Evolutionary conservation across 345 rosid genomes (phyloP).

Genomic region (Carallia pectinifolia): DNA sequence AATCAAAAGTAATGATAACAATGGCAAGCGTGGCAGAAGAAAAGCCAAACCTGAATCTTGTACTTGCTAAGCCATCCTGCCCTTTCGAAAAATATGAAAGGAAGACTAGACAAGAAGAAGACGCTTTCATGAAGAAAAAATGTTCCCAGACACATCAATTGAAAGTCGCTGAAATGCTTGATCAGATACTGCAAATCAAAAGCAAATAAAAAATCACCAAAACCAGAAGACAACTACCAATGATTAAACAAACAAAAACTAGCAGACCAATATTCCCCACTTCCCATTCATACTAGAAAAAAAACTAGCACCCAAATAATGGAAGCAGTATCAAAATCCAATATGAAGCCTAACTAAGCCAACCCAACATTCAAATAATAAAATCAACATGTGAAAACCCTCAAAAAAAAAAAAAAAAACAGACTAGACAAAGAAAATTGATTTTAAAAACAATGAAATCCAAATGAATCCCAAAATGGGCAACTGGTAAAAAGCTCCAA

Average conservation of each 20-base stretch:
- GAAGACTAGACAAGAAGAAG: conserved; percentile 90
- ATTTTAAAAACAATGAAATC: too few species aligned
- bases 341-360: too few species aligned
- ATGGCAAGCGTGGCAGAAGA: not conserved
- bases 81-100: conserved; percentile 81
- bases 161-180: conserved; percentile 83
- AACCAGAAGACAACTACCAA: not conserved
- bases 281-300: too few species aligned
- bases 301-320: too few species aligned
- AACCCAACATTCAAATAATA: too few species aligned
- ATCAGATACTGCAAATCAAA: conserved; percentile 60
- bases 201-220: not conserved
- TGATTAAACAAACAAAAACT: not conserved
- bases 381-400: too few species aligned
- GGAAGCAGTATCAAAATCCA: too few species aligned
- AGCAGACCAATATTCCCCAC: too few species aligned
- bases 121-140: conserved; percentile 89
- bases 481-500: too few species aligned
- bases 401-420: too few species aligned
- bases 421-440: too few species aligned
- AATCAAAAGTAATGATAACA: not conserved
- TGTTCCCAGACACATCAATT: conserved; percentile 87
- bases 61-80: conserved; percentile 74
- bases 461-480: too few species aligned
- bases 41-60: conserved; percentile 80